phyloP scores from a whole-genome alignment of 2,329 filamentous ascomycete genomes.

The Zopfia rhizophila region DNA sequence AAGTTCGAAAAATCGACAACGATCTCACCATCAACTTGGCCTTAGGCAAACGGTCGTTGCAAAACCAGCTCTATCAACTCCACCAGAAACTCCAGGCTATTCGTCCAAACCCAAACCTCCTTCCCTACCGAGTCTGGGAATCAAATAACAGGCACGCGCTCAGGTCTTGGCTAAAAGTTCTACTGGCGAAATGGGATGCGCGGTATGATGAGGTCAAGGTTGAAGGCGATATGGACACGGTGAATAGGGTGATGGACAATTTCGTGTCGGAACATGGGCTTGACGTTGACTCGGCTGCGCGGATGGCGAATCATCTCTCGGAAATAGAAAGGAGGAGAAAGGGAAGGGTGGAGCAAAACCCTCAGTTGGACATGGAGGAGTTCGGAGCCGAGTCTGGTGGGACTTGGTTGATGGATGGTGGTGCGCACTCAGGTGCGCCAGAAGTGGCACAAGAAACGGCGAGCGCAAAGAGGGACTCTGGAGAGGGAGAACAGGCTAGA shows the following conservation, averaged over 20 bases:
- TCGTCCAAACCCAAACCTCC: conserved; percentile 37
- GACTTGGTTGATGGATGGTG: conserved; percentile 25
- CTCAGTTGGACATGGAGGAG: conserved; percentile 27
- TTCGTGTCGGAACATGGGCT: conserved; percentile 38
- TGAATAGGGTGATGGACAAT: conserved; percentile 32
- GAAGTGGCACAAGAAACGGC: too few relatives aligned
- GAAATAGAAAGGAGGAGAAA: conserved; percentile 14
- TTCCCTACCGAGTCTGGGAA: conserved; percentile 38
- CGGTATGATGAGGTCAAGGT: conserved; percentile 27
- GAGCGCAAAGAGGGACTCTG: too few relatives aligned
- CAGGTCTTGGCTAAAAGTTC: conserved; percentile 41
- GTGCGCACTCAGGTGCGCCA: too few relatives aligned
- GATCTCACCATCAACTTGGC: conserved; percentile 30
- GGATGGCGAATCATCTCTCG: conserved; percentile 38
- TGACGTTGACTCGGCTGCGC: conserved; percentile 29
- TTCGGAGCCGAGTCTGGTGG: conserved; percentile 32
- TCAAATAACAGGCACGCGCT: conserved; percentile 30
- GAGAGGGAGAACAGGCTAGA: too few relatives aligned
- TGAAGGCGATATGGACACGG: conserved; percentile 19
- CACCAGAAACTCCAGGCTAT: conserved; percentile 30
- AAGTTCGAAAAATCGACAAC: conserved; percentile 28
- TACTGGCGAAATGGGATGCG: conserved; percentile 34
- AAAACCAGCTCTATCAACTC: conserved; percentile 31
- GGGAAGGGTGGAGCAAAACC: conserved; percentile 18
- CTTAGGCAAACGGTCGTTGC: conserved; percentile 26